A percentile compares a stretch with the other conserved stretches of the same genome.
phyloP scores from a whole-genome alignment of 768 basidiomycete species.

The Boletus barrowsii region DNA sequence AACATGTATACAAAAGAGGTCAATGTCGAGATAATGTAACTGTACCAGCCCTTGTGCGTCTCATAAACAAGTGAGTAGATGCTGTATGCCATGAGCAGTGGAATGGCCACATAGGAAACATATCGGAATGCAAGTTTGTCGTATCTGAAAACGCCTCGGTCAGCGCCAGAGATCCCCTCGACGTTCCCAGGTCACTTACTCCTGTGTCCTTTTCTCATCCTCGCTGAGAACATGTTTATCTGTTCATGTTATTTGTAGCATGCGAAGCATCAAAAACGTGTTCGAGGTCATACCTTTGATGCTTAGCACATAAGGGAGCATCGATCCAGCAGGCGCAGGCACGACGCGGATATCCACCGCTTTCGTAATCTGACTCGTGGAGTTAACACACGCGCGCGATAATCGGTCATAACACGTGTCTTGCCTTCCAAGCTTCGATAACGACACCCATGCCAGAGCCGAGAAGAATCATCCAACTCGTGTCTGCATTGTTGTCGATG shows the following conservation, averaged over 20 bases:
- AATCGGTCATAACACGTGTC: conserved; percentile 15
- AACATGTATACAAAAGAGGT: conserved; percentile 96
- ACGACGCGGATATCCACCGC: conserved; percentile 83
- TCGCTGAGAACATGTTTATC: conserved; percentile 97
- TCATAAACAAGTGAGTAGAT: conserved; percentile 79
- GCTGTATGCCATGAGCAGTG: conserved; percentile 72
- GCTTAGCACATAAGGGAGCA: conserved; percentile 74
- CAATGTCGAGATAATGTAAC: conserved; percentile 88
- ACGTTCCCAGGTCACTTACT: conserved; percentile 49
- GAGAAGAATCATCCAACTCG: conserved; percentile 96
- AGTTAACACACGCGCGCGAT: conserved; percentile 13
- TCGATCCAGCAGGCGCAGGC: conserved; percentile 56
- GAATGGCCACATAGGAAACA: conserved; percentile 87
- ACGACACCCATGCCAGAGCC: conserved; percentile 78
- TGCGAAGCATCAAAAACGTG: conserved; percentile 11
- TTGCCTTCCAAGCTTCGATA: conserved; percentile 93
- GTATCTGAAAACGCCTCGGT: conserved; percentile 46
- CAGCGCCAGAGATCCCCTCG: conserved; percentile 23
- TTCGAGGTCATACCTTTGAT: conserved; percentile 63
- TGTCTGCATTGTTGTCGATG: conserved; percentile 92
- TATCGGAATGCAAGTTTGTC: conserved; percentile 94
- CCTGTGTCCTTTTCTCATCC: conserved; percentile 97
- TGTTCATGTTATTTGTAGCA: conserved; percentile 18
- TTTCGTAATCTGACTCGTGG: conserved; percentile 64
- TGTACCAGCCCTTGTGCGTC: conserved; percentile 93